Evolutionary conservation across 192 early-diverging fungal genomes (phyloP).

Genomic region (Coemansia sp.): DNA sequence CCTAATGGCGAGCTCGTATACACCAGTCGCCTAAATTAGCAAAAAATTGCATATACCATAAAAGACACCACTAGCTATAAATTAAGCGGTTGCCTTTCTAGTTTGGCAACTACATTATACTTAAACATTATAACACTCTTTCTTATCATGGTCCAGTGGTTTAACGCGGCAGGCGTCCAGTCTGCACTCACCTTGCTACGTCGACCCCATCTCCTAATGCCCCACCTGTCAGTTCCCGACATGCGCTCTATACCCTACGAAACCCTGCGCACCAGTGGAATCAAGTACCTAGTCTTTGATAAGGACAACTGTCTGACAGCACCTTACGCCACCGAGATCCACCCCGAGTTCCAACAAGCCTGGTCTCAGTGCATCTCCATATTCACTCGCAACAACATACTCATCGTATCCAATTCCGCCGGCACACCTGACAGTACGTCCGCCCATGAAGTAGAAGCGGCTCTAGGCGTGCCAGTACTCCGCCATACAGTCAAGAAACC

Average conservation of each 20-base stretch:
- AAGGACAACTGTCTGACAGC: constrained; percentile 95
- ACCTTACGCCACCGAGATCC: constrained; percentile 71
- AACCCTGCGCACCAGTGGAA: constrained; percentile 59
- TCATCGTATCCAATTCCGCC: constrained; percentile 91
- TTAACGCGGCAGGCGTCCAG: constrained; percentile 69
- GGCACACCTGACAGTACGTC: constrained; percentile 72
- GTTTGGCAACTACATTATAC: background rate
- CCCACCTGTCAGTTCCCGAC: constrained; percentile 74
- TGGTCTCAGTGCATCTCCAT: constrained; percentile 65
- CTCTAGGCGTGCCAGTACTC: constrained; percentile 60
- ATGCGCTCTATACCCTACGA: constrained; percentile 69
- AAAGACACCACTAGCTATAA: background rate
- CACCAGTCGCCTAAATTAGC: constrained; percentile 36
- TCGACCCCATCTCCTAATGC: constrained; percentile 71
- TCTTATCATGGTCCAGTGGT: constrained; percentile 71
- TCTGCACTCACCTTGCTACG: constrained; percentile 58
- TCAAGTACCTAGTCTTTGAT: constrained; percentile 84
- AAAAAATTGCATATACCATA: constrained; percentile 11
- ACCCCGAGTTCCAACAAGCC: constrained; percentile 69
- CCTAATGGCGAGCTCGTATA: constrained; percentile 39
- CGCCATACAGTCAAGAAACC: constrained; percentile 71
- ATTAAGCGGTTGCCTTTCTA: background rate
- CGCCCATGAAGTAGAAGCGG: constrained; percentile 41
- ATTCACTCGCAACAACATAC: constrained; percentile 65
- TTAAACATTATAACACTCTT: background rate